Evolutionary conservation across 2,329 filamentous ascomycete genomes (phyloP).

Genomic region (Allantophomopsis lycopodina): DNA sequence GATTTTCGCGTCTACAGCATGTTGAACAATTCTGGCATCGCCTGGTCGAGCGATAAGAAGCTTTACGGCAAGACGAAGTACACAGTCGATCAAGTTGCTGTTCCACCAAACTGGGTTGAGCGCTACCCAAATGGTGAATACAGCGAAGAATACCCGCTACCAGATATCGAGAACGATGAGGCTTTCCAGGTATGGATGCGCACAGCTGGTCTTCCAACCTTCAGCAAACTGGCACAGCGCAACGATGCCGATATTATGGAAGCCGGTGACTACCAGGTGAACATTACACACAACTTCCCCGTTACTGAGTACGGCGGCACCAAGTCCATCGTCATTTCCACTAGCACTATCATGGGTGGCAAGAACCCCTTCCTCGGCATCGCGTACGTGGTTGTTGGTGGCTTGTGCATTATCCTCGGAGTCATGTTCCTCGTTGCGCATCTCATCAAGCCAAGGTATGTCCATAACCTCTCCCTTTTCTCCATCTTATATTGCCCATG

Average conservation of each 20-base stretch:
- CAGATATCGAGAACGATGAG: conserved; percentile 62
- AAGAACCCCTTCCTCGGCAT: conserved; percentile 94
- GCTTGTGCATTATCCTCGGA: conserved; percentile 81
- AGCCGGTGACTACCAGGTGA: conserved; percentile 60
- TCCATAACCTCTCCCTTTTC: conserved; percentile 5
- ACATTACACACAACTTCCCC: conserved; percentile 68
- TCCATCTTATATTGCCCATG: background rate
- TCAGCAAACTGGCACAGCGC: conserved; percentile 82
- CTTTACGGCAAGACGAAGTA: conserved; percentile 65
- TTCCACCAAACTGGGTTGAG: conserved; percentile 74
- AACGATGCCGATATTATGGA: conserved; percentile 61
- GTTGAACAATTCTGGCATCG: conserved; percentile 58
- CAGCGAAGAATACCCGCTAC: conserved; percentile 47
- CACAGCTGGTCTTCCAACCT: conserved; percentile 82
- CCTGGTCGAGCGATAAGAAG: conserved; percentile 72
- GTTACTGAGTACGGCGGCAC: conserved; percentile 69
- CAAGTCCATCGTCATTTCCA: conserved; percentile 83
- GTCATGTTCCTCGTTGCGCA: conserved; percentile 81
- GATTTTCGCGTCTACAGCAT: conserved; percentile 50
- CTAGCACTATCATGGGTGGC: conserved; percentile 83
- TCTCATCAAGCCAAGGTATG: conserved; percentile 77
- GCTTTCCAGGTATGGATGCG: conserved; percentile 98
- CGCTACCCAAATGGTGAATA: conserved; percentile 69
- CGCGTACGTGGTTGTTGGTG: conserved; percentile 87
- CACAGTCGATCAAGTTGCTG: conserved; percentile 49